A percentile compares a stretch with the other conserved stretches of the same genome.
These are phyloP conservation scores for Chenopodium berlandieri DNA, from an alignment of 148 eudicot genomes.

Conservation along the genomic window DNA sequence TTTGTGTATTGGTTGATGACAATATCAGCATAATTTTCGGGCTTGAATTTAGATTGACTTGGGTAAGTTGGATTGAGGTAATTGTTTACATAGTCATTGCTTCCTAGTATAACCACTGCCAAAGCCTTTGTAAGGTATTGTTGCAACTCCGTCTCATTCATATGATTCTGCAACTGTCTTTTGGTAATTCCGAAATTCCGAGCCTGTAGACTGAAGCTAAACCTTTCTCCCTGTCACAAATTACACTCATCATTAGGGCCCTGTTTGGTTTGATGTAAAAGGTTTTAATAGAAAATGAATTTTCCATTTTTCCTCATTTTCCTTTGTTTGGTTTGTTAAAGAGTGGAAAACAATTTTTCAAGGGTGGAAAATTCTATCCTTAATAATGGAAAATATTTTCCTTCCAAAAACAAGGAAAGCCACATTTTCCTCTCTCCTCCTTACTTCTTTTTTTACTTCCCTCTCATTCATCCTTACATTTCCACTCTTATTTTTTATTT, in stretches of 20 bases:
- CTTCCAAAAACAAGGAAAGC: too few species aligned
- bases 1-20: slow-evolving; percentile 48
- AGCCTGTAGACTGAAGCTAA: slow-evolving; percentile 58
- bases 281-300: too few species aligned
- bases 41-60: slow-evolving; percentile 42
- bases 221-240: slow-evolving; percentile 54
- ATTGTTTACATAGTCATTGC: slow-evolving; percentile 86
- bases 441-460: too few species aligned
- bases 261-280: too few species aligned
- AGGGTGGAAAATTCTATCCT: too few species aligned
- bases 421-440: too few species aligned
- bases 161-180: slow-evolving; percentile 37
- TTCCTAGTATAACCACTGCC: slow-evolving; percentile 56
- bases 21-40: slow-evolving; percentile 57
- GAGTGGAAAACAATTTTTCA: too few species aligned
- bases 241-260: not conserved
- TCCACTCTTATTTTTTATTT: too few species aligned
- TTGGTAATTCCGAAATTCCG: slow-evolving; percentile 50
- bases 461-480: too few species aligned
- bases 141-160: slow-evolving; percentile 37
- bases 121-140: slow-evolving; percentile 48
- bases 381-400: too few species aligned
- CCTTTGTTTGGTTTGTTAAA: too few species aligned
- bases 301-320: too few species aligned
- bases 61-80: slow-evolving; percentile 42